Base-by-base conservation (phyloP, 148 eudicot genomes). In the Vaccinium vitisidaea region DNA sequence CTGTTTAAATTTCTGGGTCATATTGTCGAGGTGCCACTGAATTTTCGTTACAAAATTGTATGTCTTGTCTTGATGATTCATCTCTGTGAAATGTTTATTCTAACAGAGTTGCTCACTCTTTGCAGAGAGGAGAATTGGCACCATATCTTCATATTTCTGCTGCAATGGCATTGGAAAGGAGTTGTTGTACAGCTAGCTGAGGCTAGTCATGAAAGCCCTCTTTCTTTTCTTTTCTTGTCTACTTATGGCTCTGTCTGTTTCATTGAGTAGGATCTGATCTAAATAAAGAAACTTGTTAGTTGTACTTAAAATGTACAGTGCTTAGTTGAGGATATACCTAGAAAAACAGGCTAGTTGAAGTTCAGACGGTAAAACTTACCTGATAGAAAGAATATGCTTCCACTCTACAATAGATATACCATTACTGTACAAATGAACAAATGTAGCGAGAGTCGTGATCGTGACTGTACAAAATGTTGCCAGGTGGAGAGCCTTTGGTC, bases 121-220 rank as follows among this genome's bases (percentile, higher is more conserved):
- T 88, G 84, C 95, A 92, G 95, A 92, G 69, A 91, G 93, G 91
- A 91, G 95, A 85, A 85, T 67, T 25, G 54, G 54, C 12, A 52
- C 10, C 10, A 52, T 52, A 8, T 92, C 93, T 12, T 89, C 89
- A 49, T 91, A 90, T n/a, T 88, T 76, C 84, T 27, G 84, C 87
- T 65, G 89, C 88, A 88, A 50, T 73, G 80, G 82, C 87, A 48
- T 85, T 85, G 87, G 76, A 80, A 91, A 78, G 74, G 75, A 84
- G 54, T 52, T 52, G 92, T 93, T 93, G 95, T 90, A 93, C 92
- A 91, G 95, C 90, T 93, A 88, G 91, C 95, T 52, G 89, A 90
- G 92, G 91, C 88, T 79, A 85, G 90, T 85, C 43, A 88, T 52
- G 54, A 52, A 52, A 12, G 14, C 54, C 54, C 88, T 88, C 82